Evolutionary conservation across 202 grass and related monocot genomes (phyloP).

Genomic region (Setaria viridis): DNA sequence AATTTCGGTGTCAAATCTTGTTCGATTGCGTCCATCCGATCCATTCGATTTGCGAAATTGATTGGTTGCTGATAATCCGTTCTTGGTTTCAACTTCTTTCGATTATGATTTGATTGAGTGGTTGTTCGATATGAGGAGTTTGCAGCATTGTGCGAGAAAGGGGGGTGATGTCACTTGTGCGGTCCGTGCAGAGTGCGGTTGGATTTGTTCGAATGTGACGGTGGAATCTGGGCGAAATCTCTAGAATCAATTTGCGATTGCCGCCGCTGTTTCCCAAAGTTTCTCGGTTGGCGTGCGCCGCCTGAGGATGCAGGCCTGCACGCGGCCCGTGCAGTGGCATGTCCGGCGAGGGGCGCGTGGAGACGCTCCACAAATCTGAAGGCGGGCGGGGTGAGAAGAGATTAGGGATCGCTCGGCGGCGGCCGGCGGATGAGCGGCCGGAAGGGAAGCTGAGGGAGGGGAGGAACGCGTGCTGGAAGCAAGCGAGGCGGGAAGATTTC

Average conservation of each 20-base stretch:
- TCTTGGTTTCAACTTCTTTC: background rate
- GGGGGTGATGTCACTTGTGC: background rate
- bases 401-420: too few species aligned
- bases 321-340: background rate
- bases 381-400: background rate
- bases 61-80: background rate
- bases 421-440: background rate
- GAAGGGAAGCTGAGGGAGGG: too few species aligned
- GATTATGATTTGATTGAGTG: background rate
- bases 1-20: background rate
- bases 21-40: background rate
- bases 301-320: background rate
- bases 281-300: background rate
- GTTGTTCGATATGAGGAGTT: background rate
- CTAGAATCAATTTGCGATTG: background rate
- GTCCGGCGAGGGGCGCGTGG: background rate
- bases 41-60: background rate
- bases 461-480: background rate
- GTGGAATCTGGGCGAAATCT: background rate
- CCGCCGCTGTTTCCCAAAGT: background rate
- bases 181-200: background rate
- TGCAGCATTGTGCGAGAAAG: background rate
- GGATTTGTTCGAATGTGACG: background rate
- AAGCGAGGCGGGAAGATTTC: slow-evolving; percentile 13
- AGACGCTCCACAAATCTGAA: background rate